Base-by-base conservation (phyloP, 1,139 yeast genomes). In the Saccharomyces hybrid region DNA sequence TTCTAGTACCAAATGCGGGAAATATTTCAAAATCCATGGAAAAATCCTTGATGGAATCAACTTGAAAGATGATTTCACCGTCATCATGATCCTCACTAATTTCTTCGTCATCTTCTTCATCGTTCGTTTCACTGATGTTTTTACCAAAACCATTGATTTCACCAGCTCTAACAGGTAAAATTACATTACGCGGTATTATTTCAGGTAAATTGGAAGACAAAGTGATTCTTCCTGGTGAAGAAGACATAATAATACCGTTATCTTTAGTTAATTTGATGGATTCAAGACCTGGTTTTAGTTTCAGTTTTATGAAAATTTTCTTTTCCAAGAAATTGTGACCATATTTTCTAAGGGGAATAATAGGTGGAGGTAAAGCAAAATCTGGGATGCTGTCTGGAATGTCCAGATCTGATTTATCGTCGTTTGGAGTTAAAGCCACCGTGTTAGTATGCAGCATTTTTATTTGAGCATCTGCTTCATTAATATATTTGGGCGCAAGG, bases 251-350 rank as follows among this genome's bases (percentile, higher is more conserved):
- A 42, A 77, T 59, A 41, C 63, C 75, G 8, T 73, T 75, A 52
- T 75, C 76, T 32, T 75, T 73, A 60, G 78, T 80, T 32, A 86
- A 70, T 46, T 75, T 77, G 53, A 86, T 79, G 46, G 85, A 79
- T 51, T 79, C 77, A 54, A 82, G 78, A 44, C 78, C 79, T 1
- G 89, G 80, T 58, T 84, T 83, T 59, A 85, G 81, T 3, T 82
- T 78, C 49, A 93, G 74, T 67, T 91, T 96, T 42, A 93, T 79
- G 60, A 90, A 82, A 2, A 88, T 89, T 65, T 88, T 89, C 67
- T 86, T 88, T 65, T 93, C 98, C 65, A 93, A 74, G 73, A 90
- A 93, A 70, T 90, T 93, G 72, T 93, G 99, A 7, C 99, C 99
- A 67, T 93, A 93, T 61, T 96, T 80, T 64, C 97, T 79, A 54